Evolutionary conservation across 768 basidiomycete genomes (phyloP), one percentile per base, ranked within the genome.

Genomic region (Phlebiopsis flavidoalba): DNA sequence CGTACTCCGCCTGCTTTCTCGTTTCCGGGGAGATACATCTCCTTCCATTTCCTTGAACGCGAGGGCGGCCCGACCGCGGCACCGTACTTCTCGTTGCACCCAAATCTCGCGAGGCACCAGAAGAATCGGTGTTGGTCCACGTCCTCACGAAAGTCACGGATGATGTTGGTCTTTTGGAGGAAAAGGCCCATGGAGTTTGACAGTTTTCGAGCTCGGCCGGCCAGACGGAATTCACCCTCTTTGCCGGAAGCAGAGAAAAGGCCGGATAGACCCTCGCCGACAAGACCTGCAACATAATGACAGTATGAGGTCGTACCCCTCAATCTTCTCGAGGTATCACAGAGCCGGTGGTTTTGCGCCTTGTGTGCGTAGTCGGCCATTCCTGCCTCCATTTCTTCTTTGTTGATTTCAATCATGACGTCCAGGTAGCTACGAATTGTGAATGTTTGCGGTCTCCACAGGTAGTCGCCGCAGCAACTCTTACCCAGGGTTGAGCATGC

Each of bases 121-220:
- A 98, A 98, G 69, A 83, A 89, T 47, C 96, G 84, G 8, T 80
- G 77, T 24, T 95, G 81, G 47, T 95, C 88, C 14, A 85, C 80
- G 72, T 99, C 96, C 73, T 99, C 96, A 49, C 89, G 85, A 76
- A 85, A 92, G 74, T 99, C 96, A 61, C 96, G 91, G 58, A 94
- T 92, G 73, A 99, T 97, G 73, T 99, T 99, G 26, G 95, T 97
- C 76, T 99, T 99, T 73, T 99, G 96, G 11, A 99, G 83, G 49
- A 98, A 77, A 33, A 94, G 81, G n/a, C 96, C 96, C 88, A 97
- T 93, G 10, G 89, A 89, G 76, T 97, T 96, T 68, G 89, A 86
- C 2, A 98, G 81, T 65, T 91, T 91, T 31, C 26, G 26, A 62
- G 97, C 85, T 70, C 97, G 91, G 31, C 83, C 75, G 31, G 81